phyloP scores from a whole-genome alignment of 148 eudicot genomes.

The Rheum nobile region DNA sequence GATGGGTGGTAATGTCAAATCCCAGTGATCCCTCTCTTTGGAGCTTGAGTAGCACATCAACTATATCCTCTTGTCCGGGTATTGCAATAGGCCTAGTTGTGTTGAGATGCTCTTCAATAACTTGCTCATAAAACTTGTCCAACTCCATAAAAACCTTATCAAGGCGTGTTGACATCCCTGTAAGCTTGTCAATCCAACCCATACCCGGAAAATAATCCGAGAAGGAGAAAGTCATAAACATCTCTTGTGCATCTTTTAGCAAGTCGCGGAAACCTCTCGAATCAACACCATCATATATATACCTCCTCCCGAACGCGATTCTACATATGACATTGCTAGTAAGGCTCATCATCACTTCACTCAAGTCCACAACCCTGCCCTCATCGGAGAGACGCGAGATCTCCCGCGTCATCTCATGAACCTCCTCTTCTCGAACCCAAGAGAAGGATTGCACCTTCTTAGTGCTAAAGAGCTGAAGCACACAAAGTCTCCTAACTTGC shows the following conservation, averaged over 20 bases:
- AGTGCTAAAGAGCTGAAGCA: slow-evolving; percentile 18
- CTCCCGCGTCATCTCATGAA: slow-evolving; percentile 10
- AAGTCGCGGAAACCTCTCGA: slow-evolving; percentile 10
- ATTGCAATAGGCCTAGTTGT: neutral
- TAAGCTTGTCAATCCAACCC: slow-evolving; percentile 20
- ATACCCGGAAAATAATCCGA: slow-evolving; percentile 14
- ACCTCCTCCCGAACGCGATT: slow-evolving; percentile 29
- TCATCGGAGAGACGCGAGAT: slow-evolving; percentile 11
- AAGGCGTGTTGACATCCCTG: slow-evolving; percentile 12
- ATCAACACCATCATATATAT: neutral
- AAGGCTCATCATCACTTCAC: slow-evolving; percentile 13
- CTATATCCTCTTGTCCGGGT: slow-evolving; percentile 11
- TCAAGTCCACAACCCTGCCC: slow-evolving; percentile 14
- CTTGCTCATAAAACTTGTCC: slow-evolving; percentile 16
- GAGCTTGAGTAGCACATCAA: slow-evolving; percentile 17
- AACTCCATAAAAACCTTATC: slow-evolving; percentile 12
- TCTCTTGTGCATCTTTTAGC: slow-evolving; percentile 7
- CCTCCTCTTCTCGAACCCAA: slow-evolving; percentile 13
- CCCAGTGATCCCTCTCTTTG: neutral
- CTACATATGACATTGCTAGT: slow-evolving; percentile 7
- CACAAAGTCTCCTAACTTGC: slow-evolving; percentile 13
- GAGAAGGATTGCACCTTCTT: slow-evolving; percentile 17
- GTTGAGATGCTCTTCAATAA: slow-evolving; percentile 18
- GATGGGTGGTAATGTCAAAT: slow-evolving; percentile 14
- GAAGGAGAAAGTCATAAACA: slow-evolving; percentile 9